phyloP scores from a whole-genome alignment of 345 rosid genomes.

The Luvunga scandens region DNA sequence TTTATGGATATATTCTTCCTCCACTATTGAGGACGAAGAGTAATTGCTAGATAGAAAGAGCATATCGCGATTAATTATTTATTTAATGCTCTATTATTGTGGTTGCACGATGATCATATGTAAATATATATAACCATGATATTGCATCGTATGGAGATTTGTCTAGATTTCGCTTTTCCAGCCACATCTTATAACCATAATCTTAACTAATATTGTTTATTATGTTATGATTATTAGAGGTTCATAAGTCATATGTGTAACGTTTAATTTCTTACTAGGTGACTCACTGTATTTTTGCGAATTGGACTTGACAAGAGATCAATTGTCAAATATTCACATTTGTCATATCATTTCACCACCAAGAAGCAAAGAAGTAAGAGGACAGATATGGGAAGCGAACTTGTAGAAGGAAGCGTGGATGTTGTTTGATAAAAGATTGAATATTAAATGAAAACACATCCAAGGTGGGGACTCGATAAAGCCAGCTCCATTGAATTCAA shows the following conservation, averaged over 20 bases:
- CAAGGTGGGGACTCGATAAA: not conserved
- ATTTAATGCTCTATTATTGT: conserved; percentile 6
- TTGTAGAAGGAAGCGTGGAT: not conserved
- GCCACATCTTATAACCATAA: not conserved
- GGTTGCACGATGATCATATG: not conserved
- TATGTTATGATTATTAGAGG: not conserved
- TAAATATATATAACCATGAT: not conserved
- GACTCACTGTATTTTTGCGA: not conserved
- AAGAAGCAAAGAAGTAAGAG: not conserved
- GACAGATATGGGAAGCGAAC: not conserved
- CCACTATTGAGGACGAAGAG: not conserved
- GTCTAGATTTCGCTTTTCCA: not conserved
- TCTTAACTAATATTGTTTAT: no score
- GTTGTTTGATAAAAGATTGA: not conserved
- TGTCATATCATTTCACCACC: not conserved
- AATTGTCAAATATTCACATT: not conserved
- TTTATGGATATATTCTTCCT: not conserved
- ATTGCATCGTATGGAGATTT: not conserved
- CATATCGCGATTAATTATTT: not conserved
- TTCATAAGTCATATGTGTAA: not conserved
- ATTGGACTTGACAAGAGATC: not conserved
- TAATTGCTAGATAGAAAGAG: not conserved
- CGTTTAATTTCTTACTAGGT: no score
- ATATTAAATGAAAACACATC: conserved; percentile 28
- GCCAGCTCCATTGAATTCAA: not conserved